Conservation (phyloP, 2,329 filamentous ascomycete genomes). For the Venturia oleaginea region DNA sequence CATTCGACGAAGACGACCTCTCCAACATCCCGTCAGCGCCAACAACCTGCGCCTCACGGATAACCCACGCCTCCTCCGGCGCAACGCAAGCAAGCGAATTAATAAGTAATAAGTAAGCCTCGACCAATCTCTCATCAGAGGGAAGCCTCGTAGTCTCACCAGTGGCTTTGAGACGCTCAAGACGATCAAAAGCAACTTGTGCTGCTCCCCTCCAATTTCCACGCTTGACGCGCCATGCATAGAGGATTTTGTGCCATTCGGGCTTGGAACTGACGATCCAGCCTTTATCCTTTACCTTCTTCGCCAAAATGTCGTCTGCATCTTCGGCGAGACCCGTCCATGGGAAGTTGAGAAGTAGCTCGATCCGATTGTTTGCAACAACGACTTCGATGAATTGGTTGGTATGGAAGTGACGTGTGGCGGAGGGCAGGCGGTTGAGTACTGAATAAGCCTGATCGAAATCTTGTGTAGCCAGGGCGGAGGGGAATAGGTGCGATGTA, state of each 20-base stretch:
- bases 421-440: conserved; percentile 43
- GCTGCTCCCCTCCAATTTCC: conserved; percentile 77
- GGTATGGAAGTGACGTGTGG: conserved; percentile 19
- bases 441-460: conserved; percentile 78
- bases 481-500: conserved; percentile 74
- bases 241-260: conserved; percentile 81
- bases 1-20: conserved; percentile 11
- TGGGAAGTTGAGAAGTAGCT: conserved; percentile 57
- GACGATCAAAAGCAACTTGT: conserved; percentile 45
- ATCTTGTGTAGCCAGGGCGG: conserved; percentile 66
- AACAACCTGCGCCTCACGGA: conserved; percentile 35
- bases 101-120: conserved; percentile 82
- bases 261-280: conserved; percentile 50
- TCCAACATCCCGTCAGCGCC: conserved; percentile 13
- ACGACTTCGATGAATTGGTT: conserved; percentile 29
- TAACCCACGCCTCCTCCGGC: conserved; percentile 73
- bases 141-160: conserved; percentile 33
- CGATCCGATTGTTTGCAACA: conserved; percentile 45
- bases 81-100: conserved; percentile 85
- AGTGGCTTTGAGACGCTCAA: conserved; percentile 41
- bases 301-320: conserved; percentile 69
- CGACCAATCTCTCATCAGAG: conserved; percentile 49
- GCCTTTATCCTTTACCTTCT: conserved; percentile 45
- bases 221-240: conserved; percentile 78
- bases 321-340: conserved; percentile 68